Base-by-base conservation (phyloP, 257 asterid species). In the Linderniella brevidens region DNA sequence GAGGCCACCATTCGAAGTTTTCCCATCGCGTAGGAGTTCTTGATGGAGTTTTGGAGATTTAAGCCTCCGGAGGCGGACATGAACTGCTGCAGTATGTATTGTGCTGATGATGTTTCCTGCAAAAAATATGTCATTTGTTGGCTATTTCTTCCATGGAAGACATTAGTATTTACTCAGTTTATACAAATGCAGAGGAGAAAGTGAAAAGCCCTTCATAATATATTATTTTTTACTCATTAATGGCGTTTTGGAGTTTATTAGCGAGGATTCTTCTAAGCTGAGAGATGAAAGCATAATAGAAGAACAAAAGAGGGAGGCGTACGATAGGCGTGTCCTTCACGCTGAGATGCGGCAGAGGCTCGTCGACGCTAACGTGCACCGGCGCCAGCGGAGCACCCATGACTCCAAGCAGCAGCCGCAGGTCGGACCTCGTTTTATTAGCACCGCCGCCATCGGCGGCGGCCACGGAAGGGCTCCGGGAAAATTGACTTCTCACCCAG, bases 331-430 rank as follows among this genome's bases (percentile, higher is more conserved):
- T 83, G 57, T 87, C 85, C 63, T 87, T 87, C 17, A 87, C 74
- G 62, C 93, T 83, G 73, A 83, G 93, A 74, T 77, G 97, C 40
- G 97, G 97, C 59, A 76, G 42, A 11, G 93, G 93, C 54, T 87
- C 95, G 49, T 71, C 38, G 50, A 79, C 40, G 79, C 83, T 62
- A 35, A 83, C 95, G 79, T 80, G 80, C 68, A 83, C 83, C 43
- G 97, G 97, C 5, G 92, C 92, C 36, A 87, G 81, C 4, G 97
- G 95, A 20, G 95, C 95, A 14, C 95, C 95, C 97, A 87, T 80
- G 11, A 83, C 95, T 9, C 97, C 95, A 25, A 87, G 93, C 70
- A 87, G 66, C 50, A 87, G 58, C 57, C 97, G 64, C 74, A 80
- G 76, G 74, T 87, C 95, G 46, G 94, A 82, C 77, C 76, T 68